phyloP scores from a whole-genome alignment of 176 grass and related monocot genomes.

The Lolium multiflorum region DNA sequence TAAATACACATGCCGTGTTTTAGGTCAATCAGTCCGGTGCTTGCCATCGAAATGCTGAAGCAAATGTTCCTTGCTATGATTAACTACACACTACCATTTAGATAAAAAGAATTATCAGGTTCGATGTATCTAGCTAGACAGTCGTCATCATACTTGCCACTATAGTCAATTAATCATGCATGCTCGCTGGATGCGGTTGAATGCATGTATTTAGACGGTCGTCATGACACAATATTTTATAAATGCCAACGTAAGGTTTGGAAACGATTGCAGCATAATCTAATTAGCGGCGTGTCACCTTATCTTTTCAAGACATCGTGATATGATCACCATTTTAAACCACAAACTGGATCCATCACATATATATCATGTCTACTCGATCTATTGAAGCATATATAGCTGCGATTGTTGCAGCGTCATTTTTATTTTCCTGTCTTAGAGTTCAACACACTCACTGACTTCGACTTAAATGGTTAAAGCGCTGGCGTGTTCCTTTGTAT shows the following conservation, averaged over 20 bases:
- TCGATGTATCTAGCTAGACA: background rate
- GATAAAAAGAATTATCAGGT: background rate
- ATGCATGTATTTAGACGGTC: background rate
- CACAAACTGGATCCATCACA: background rate
- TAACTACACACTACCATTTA: background rate
- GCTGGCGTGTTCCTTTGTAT: background rate
- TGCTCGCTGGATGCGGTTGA: background rate
- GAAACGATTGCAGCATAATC: background rate
- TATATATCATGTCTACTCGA: background rate
- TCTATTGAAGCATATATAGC: background rate
- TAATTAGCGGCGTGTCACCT: background rate
- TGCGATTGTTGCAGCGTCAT: background rate
- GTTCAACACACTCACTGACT: background rate
- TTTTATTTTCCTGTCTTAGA: background rate
- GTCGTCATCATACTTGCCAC: background rate
- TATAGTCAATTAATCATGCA: background rate
- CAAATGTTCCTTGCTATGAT: background rate
- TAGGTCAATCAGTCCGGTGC: background rate
- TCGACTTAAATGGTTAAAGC: background rate
- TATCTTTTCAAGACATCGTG: background rate
- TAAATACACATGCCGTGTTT: background rate
- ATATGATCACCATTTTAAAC: background rate
- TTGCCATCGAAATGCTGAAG: background rate
- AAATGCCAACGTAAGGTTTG: background rate
- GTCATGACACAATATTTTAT: background rate